Percentiles rank a stretch among this genome's conserved stretches.
Conservation (phyloP, 2,329 filamentous ascomycete species). For the Diaporthe sp. region DNA sequence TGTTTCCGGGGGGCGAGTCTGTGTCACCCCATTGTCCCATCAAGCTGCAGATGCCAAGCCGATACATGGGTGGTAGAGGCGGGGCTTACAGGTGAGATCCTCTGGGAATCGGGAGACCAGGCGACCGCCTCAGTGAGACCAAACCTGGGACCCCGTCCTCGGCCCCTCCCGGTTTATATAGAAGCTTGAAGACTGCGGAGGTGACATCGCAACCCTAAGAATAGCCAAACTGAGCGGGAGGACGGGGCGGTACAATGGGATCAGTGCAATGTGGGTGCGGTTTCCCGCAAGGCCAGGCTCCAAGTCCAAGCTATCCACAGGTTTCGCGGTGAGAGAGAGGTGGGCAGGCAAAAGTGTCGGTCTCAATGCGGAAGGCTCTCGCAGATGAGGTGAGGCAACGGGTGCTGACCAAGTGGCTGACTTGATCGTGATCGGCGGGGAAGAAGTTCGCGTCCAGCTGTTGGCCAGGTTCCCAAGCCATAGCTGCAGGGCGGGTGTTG, state of each 20-base stretch:
- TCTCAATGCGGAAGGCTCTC: not conserved
- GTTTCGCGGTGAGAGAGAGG: not conserved
- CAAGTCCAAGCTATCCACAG: not conserved
- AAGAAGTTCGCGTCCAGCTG: constrained; percentile 12
- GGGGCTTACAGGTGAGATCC: constrained; percentile 33
- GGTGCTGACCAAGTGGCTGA: not conserved
- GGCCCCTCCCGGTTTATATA: constrained; percentile 34
- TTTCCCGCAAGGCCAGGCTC: not conserved
- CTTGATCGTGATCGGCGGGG: constrained; percentile 13
- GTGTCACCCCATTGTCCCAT: constrained; percentile 25
- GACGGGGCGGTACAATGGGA: not conserved
- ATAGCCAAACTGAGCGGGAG: constrained; percentile 12
- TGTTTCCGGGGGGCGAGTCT: constrained; percentile 18
- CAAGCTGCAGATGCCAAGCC: constrained; percentile 12
- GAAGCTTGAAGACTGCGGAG: not conserved
- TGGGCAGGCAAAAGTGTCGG: not conserved
- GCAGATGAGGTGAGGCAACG: not conserved
- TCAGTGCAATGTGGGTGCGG: not conserved
- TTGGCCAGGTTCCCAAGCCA: constrained; percentile 29
- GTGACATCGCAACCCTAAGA: constrained; percentile 2
- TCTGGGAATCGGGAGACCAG: constrained; percentile 27
- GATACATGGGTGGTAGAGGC: constrained; percentile 13
- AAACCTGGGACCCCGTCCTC: constrained; percentile 19
- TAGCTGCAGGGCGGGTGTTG: constrained; percentile 27
- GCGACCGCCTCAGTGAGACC: constrained; percentile 13